Evolutionary conservation across 371 early-diverging fungal genomes (phyloP), one percentile per base, ranked within the genome.

Genomic region (Saksenaea vasiformis): DNA sequence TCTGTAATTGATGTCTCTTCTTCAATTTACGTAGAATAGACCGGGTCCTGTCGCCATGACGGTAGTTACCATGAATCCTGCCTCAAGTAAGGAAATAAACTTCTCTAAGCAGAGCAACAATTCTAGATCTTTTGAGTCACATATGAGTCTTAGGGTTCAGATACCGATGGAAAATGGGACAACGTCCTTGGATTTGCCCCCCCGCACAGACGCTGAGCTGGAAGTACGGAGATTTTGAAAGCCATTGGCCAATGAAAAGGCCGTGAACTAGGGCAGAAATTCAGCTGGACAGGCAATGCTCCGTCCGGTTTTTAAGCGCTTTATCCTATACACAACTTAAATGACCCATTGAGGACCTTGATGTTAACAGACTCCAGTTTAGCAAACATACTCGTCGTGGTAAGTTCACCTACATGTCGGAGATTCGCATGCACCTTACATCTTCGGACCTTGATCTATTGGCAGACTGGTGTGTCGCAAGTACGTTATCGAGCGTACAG

Each of bases 321-420:
- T 47, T 47, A 8, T 22, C 51, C n/a, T n/a, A 47, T 22, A 47
- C 51, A 47, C 51, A 47, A 47, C 22, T 47, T 47, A 47, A 47
- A 47, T 47, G 51, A 47, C 51, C 51, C 51, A 47, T 47, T 47
- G 24, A 47, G 19, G 51, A 9, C 51, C 66, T 67, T 62, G 66
- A 81, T 81, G 82, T 72, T 81, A 39, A 69, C 77, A 56, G 78
- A 81, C 67, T 74, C 82, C 34, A 81, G 78, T 68, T 74, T 81
- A 66, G 77, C 82, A 38, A 81, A 81, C 61, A 81, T 81, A 67
- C 70, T 76, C 62, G 69, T 72, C 64, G 82, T 81, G 78, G 82
- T 81, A 76, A 71, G 68, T 53, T 57, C 22, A 13, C 3, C 17
- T 39, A 17, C 35, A 22, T 31, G 24, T 44, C 17, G 31, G 41